Conservation (phyloP, 2,329 filamentous ascomycete genomes). For the Stemphylium vesicarium region DNA sequence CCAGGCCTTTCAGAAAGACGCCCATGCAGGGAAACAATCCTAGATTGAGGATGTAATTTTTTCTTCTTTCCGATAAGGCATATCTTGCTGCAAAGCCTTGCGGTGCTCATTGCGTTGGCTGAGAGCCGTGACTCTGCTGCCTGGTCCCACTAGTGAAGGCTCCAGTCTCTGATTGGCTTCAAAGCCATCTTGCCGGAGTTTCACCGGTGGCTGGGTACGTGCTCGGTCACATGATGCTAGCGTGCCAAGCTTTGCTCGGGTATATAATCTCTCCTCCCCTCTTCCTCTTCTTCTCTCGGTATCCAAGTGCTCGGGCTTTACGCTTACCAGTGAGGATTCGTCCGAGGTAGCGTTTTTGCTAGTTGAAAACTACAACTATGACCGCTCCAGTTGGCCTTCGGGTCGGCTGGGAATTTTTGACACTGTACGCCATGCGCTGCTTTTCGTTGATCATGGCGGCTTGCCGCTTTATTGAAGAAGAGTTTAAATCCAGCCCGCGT, state of each 20-base stretch:
- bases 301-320: conserved; percentile 73
- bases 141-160: not conserved
- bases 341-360: conserved; percentile 89
- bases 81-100: not conserved
- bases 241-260: conserved; percentile 24
- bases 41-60: too few relatives aligned
- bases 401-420: conserved; percentile 83
- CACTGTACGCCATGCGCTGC: conserved; percentile 39
- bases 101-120: not conserved
- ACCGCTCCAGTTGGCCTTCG: conserved; percentile 75
- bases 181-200: not conserved
- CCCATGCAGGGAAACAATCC: too few relatives aligned
- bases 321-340: conserved; percentile 84
- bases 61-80: not conserved
- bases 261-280: conserved; percentile 14
- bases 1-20: too few relatives aligned
- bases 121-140: conserved; percentile 2
- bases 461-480: conserved; percentile 40
- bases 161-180: not conserved
- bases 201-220: not conserved
- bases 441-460: conserved; percentile 42
- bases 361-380: conserved; percentile 83
- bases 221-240: conserved; percentile 24
- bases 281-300: conserved; percentile 7
- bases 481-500: not conserved